Evolutionary conservation across 305 asterid species (phyloP), one percentile per base, ranked within the genome.

Genomic region (Fraxinus platypoda): DNA sequence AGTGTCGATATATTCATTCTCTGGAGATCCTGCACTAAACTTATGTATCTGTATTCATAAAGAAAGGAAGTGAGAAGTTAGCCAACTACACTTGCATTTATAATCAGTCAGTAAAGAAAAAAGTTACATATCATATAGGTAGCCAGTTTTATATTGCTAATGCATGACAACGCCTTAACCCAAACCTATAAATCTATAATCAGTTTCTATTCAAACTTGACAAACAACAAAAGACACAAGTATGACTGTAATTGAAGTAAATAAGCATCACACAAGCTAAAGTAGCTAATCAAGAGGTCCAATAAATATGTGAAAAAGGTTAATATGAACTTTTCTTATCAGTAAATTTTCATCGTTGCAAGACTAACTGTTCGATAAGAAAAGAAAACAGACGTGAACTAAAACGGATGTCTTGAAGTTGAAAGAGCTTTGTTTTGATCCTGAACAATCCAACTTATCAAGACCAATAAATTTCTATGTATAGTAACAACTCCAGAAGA

Each of bases 21-120:
- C 82, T 95, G 99, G 38, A 95, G 90, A 87, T 90, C 95, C 85
- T 94, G 94, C 38, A 88, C 92, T 82, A 94, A 77, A 81, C 85
- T 89, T 33, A 91, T 85, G 49, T 95, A 94, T 86, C 98, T 94
- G 91, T 84, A 85, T 54, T 57, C 23, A 11, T 73, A 34, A 41
- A 28, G 25, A 71, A 71, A 71, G 3, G 25, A 30, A 71, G 34
- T 31, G 1, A 5, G 38, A 70, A 30, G 75, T 70, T 6, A 31
- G 43, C 54, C 74, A 15, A 79, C 6, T 25, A 28, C 33, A 52
- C 34, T 66, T 33, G 23, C 74, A 34, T 82, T 37, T 13, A 70
- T 31, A 26, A 25, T 66, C 35, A 66, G 17, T 3, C n/a, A 1
- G 74, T 25, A 28, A 4, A 66, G 25, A 13, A 25, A 66, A 26